Percentiles rank a stretch among this genome's conserved stretches.
Evolutionary conservation across 1,284 basidiomycete species (phyloP).

Genomic region (Grifola frondosa): DNA sequence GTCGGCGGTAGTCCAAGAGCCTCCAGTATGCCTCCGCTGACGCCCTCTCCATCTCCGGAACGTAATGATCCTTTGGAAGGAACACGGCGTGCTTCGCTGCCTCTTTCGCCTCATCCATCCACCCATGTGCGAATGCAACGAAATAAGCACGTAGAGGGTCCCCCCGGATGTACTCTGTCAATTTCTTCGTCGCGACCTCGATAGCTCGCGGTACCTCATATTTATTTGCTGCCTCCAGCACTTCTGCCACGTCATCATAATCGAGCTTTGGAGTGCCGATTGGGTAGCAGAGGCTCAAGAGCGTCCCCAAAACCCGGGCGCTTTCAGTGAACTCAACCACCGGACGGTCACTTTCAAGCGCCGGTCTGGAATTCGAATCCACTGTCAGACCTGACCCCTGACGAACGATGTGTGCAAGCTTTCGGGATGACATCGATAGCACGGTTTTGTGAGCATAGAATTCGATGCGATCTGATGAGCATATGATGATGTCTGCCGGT

Average conservation of each 20-base stretch:
- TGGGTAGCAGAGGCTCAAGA: conserved; percentile 28
- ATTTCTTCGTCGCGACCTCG: conserved; percentile 12
- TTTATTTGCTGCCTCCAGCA: conserved; percentile 36
- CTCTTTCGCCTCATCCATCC: conserved; percentile 9
- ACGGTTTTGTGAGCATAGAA: conserved; percentile 36
- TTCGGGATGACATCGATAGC: conserved; percentile 44
- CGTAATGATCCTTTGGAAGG: conserved; percentile 3
- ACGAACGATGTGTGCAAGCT: too few relatives aligned
- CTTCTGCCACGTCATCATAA: conserved; percentile 21
- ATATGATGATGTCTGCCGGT: conserved; percentile 25
- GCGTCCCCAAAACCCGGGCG: conserved; percentile 15
- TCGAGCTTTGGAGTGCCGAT: conserved; percentile 12
- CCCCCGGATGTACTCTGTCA: conserved; percentile 23
- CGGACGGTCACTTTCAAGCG: too few relatives aligned
- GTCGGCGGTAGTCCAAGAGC: conserved; percentile 12
- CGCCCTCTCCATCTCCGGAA: conserved; percentile 10
- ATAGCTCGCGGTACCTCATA: conserved; percentile 34
- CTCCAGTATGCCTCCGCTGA: conserved; percentile 9
- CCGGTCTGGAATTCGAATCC: too few relatives aligned
- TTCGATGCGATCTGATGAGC: conserved; percentile 36
- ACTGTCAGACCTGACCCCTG: too few relatives aligned
- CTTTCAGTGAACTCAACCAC: conserved; percentile 10
- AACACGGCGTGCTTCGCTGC: conserved; percentile 9
- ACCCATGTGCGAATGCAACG: conserved; percentile 26
- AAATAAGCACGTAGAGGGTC: conserved; percentile 37